Percentiles rank a stretch among this genome's conserved stretches.
phyloP scores from a whole-genome alignment of 169 alveolate genomes.

The Babesia bovis region DNA sequence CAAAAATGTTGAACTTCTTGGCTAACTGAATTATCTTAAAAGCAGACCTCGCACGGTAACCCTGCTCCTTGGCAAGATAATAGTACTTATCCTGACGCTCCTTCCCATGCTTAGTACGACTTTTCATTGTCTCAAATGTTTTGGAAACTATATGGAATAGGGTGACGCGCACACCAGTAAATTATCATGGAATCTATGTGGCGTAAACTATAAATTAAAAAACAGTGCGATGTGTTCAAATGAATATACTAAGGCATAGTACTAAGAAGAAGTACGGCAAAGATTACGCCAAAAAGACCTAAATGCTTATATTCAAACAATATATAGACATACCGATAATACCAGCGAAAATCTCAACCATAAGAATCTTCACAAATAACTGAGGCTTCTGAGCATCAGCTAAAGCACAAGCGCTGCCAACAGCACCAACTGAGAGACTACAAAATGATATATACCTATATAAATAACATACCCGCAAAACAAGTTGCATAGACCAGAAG shows the following conservation, averaged over 20 bases:
- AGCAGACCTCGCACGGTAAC: constrained; percentile 98
- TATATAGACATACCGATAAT: constrained; percentile 89
- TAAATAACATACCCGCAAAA: constrained; percentile 90
- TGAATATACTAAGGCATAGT: constrained; percentile 14
- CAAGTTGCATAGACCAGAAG: constrained; percentile 98
- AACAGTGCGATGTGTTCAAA: background rate
- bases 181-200: background rate
- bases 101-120: constrained; percentile 86
- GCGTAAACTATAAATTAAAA: background rate
- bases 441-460: background rate
- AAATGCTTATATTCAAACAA: background rate
- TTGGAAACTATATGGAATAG: background rate
- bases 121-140: constrained; percentile 73
- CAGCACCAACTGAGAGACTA: constrained; percentile 96
- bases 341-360: constrained; percentile 98
- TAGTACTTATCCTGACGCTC: constrained; percentile 94
- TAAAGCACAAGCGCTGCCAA: constrained; percentile 99
- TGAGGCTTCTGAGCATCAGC: constrained; percentile 99
- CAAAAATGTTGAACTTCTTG: constrained; percentile 88
- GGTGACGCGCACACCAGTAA: constrained; percentile 7
- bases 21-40: constrained; percentile 96
- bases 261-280: constrained; percentile 74
- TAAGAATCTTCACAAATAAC: constrained; percentile 96
- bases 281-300: constrained; percentile 90
- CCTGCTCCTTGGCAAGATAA: constrained; percentile 97